Percentiles rank a stretch among this genome's conserved stretches.
Evolutionary conservation across 345 rosid species (phyloP).

Genomic region (Bretschneidera sinensis): DNA sequence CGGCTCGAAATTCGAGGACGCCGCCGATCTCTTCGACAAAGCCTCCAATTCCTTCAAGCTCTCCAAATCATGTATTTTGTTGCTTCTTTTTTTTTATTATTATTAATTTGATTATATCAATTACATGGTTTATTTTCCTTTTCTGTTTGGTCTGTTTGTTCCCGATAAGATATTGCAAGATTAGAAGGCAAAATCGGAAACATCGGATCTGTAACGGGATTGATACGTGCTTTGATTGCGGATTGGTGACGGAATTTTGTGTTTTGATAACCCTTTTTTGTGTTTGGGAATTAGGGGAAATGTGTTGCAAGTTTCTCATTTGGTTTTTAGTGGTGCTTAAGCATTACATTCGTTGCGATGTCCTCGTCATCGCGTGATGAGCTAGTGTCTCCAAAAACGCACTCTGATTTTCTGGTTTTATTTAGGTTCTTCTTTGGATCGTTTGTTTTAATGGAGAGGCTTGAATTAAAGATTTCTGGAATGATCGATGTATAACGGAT

Average conservation of each 20-base stretch:
- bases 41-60: slow-evolving; percentile 35
- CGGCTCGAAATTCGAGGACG: slow-evolving; percentile 36
- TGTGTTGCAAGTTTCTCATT: no score
- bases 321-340: no score
- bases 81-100: neutral
- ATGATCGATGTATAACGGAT: no score
- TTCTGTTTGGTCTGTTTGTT: neutral
- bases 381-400: no score
- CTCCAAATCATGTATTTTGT: slow-evolving; percentile 30
- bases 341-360: no score
- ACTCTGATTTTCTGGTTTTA: no score
- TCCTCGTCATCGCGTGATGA: no score
- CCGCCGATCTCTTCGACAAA: slow-evolving; percentile 32
- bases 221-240: neutral
- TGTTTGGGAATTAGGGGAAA: no score
- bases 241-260: neutral
- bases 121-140: neutral
- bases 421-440: neutral
- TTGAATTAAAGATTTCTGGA: neutral
- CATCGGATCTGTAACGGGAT: neutral
- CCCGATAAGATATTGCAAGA: neutral
- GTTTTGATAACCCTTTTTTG: no score
- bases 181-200: no score
- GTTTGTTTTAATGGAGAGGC: neutral
- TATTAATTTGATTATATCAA: no score